A percentile compares a stretch with the other conserved stretches of the same genome.
Evolutionary conservation across 306 rosid genomes (phyloP).

Genomic region (Casuarina equisetifolia): DNA sequence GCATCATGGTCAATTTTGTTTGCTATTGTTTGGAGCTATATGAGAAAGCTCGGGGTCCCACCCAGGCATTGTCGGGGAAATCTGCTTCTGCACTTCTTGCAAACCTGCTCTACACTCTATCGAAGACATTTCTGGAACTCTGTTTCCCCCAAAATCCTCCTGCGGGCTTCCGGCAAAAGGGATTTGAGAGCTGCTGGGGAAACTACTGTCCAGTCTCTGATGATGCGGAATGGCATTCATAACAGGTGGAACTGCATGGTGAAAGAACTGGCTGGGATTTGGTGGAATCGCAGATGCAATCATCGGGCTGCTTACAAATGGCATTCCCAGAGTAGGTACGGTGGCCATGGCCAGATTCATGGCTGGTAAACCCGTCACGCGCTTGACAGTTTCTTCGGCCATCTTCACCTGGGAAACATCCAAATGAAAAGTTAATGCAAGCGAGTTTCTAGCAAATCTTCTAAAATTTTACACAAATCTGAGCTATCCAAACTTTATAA

Average conservation of each 20-base stretch:
- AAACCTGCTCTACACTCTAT: slow-evolving; percentile 19
- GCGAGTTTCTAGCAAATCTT: neutral
- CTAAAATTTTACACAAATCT: neutral
- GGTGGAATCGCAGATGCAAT: slow-evolving; percentile 30
- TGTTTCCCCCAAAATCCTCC: slow-evolving; percentile 29
- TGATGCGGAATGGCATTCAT: slow-evolving; percentile 23
- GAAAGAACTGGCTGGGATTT: slow-evolving; percentile 43
- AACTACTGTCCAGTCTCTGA: slow-evolving; percentile 38
- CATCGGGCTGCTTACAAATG: slow-evolving; percentile 20
- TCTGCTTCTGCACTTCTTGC: slow-evolving; percentile 34
- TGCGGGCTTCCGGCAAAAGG: slow-evolving; percentile 34
- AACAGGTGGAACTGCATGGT: slow-evolving; percentile 35
- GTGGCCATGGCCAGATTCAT: slow-evolving; percentile 48
- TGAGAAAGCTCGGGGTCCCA: slow-evolving; percentile 32
- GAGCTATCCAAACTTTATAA: neutral
- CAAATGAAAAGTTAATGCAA: neutral
- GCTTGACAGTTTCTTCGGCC: slow-evolving; percentile 56
- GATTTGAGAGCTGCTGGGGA: slow-evolving; percentile 18
- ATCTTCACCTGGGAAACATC: slow-evolving; percentile 50
- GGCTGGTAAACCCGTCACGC: slow-evolving; percentile 54
- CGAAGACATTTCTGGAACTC: slow-evolving; percentile 31
- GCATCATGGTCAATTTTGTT: slow-evolving; percentile 15
- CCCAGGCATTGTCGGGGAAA: slow-evolving; percentile 25
- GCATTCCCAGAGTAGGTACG: slow-evolving; percentile 26
- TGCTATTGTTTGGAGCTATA: slow-evolving; percentile 20